phyloP scores from a whole-genome alignment of 2,329 filamentous ascomycete species.

The Cryphonectria parasitica region DNA sequence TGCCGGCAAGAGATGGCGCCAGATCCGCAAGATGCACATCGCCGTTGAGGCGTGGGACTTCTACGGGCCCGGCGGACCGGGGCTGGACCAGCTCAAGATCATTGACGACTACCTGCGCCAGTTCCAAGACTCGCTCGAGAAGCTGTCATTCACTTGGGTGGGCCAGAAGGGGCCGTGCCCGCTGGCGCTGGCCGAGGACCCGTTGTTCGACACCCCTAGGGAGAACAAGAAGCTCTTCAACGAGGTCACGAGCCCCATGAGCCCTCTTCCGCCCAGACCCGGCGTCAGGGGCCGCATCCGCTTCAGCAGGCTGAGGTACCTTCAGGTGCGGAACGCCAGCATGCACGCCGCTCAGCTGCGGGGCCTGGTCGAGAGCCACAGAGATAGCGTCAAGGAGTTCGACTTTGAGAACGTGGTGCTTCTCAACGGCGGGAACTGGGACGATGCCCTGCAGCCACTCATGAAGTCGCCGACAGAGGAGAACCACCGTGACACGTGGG shows the following conservation, averaged over 20 bases:
- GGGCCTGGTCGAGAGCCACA: constrained; percentile 69
- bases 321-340: constrained; percentile 73
- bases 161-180: constrained; percentile 75
- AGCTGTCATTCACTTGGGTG: constrained; percentile 78
- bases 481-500: constrained; percentile 44
- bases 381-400: constrained; percentile 72
- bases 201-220: constrained; percentile 64
- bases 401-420: constrained; percentile 79
- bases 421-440: constrained; percentile 72
- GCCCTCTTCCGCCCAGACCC: constrained; percentile 59
- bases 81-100: constrained; percentile 74
- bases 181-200: constrained; percentile 69
- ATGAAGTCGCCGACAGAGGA: constrained; percentile 43
- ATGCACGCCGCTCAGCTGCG: constrained; percentile 74
- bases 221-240: constrained; percentile 63
- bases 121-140: constrained; percentile 68
- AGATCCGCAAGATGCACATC: constrained; percentile 75
- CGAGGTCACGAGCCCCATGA: constrained; percentile 68
- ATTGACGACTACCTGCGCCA: constrained; percentile 78
- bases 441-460: constrained; percentile 78
- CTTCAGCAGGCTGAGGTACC: constrained; percentile 69
- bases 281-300: constrained; percentile 57
- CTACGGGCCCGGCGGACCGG: constrained; percentile 55
- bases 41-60: constrained; percentile 74
- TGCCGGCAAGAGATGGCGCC: constrained; percentile 73